Conservation (phyloP, 1,284 basidiomycete genomes). For the Ceratobasidium sp. region DNA sequence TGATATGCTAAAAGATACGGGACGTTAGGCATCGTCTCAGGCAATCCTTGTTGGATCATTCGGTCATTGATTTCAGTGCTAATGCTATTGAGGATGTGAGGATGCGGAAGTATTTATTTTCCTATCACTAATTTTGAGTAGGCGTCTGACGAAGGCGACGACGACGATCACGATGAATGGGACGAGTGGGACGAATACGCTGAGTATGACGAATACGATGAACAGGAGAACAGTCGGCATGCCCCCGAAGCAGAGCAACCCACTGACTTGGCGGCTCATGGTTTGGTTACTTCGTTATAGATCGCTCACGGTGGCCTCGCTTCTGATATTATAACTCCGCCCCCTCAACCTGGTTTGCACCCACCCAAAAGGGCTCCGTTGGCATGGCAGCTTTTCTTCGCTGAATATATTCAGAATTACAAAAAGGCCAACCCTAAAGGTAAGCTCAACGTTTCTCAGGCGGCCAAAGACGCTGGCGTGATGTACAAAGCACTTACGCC, state of each 20-base stretch:
- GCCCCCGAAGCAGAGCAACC: constrained; percentile 24
- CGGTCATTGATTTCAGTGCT: too few relatives aligned
- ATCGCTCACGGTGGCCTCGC: constrained; percentile 49
- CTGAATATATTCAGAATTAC: constrained; percentile 92
- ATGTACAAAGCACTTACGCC: constrained; percentile 85
- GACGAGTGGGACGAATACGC: too few relatives aligned
- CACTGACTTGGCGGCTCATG: constrained; percentile 28
- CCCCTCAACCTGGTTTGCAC: constrained; percentile 68
- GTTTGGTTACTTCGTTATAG: constrained; percentile 58
- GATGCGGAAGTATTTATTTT: too few relatives aligned
- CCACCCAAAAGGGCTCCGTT: constrained; percentile 94
- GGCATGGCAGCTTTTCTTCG: constrained; percentile 97
- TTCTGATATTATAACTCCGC: constrained; percentile 53
- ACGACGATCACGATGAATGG: too few relatives aligned
- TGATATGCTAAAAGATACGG: too few relatives aligned
- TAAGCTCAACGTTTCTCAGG: constrained; percentile 95
- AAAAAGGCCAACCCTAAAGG: constrained; percentile 69
- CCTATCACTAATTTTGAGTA: too few relatives aligned
- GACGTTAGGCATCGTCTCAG: too few relatives aligned
- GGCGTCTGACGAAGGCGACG: too few relatives aligned
- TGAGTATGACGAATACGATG: too few relatives aligned
- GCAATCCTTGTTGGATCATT: too few relatives aligned
- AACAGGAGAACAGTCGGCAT: neutral
- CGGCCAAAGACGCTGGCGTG: constrained; percentile 93
- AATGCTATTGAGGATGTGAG: too few relatives aligned